Conservation (phyloP, 2,329 filamentous ascomycete species). For the Alternaria incomplexa region DNA sequence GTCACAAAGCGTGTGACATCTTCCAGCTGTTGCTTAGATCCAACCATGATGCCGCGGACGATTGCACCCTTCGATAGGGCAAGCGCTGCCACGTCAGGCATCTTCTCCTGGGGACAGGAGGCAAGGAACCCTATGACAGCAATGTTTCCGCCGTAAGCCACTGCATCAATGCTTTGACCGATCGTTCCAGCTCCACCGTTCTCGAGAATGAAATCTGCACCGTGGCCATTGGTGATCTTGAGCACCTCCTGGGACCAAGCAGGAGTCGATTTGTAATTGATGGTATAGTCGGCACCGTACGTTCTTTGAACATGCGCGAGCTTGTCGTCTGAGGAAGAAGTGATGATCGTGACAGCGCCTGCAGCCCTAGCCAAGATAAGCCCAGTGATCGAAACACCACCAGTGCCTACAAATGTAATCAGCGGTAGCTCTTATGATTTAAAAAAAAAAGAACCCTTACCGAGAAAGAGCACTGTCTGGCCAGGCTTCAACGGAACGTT, state of each 20-base stretch:
- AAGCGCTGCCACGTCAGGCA: slow-evolving; percentile 41
- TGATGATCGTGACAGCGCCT: slow-evolving; percentile 53
- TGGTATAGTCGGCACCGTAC: slow-evolving; percentile 53
- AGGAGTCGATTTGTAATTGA: slow-evolving; percentile 58
- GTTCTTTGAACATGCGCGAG: slow-evolving; percentile 52
- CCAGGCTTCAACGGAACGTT: slow-evolving; percentile 13
- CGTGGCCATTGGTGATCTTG: slow-evolving; percentile 51
- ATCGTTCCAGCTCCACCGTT: slow-evolving; percentile 47
- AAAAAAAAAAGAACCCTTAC: background rate
- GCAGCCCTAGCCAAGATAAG: slow-evolving; percentile 47
- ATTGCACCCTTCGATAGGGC: slow-evolving; percentile 39
- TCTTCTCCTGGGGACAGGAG: slow-evolving; percentile 29
- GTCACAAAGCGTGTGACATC: slow-evolving; percentile 43
- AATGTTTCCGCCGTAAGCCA: slow-evolving; percentile 55
- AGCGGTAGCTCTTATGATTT: background rate
- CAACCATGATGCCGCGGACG: slow-evolving; percentile 62
- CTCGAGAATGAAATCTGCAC: slow-evolving; percentile 54
- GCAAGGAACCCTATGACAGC: slow-evolving; percentile 53
- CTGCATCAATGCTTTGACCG: slow-evolving; percentile 53
- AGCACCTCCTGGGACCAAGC: slow-evolving; percentile 56
- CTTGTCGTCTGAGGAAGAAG: slow-evolving; percentile 58
- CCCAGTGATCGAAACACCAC: slow-evolving; percentile 47
- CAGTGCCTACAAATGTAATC: slow-evolving; percentile 34
- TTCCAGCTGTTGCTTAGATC: slow-evolving; percentile 59
- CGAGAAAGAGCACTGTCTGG: slow-evolving; percentile 18